Conservation (phyloP, 805 yeast genomes). For the Vanderwaltozyma tropicalis region DNA sequence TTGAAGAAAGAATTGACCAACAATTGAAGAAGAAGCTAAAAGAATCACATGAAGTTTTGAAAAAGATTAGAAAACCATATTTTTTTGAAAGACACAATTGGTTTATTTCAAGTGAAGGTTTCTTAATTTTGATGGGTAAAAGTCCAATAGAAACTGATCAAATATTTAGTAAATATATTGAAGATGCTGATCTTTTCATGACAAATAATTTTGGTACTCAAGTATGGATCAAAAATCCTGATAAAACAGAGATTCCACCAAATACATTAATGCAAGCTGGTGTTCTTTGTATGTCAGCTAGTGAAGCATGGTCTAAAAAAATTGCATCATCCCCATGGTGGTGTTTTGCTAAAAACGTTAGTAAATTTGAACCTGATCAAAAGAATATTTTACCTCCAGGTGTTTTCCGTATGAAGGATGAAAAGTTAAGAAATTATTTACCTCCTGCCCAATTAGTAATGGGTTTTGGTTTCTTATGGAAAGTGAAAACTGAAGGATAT, state of each 20-base stretch:
- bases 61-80: slow-evolving; percentile 56
- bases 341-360: slow-evolving; percentile 56
- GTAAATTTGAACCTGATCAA: slow-evolving; percentile 56
- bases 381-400: slow-evolving; percentile 47
- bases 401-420: slow-evolving; percentile 42
- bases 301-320: slow-evolving; percentile 86
- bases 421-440: slow-evolving; percentile 44
- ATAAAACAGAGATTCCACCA: slow-evolving; percentile 70
- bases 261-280: slow-evolving; percentile 86
- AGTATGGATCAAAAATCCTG: slow-evolving; percentile 75
- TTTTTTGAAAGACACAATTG: slow-evolving; percentile 94
- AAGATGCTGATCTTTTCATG: slow-evolving; percentile 61
- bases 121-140: slow-evolving; percentile 76
- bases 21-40: slow-evolving; percentile 59
- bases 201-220: slow-evolving; percentile 66
- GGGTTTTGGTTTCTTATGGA: slow-evolving; percentile 82
- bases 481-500: slow-evolving; percentile 37
- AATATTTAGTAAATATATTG: slow-evolving; percentile 68
- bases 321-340: slow-evolving; percentile 78
- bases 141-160: slow-evolving; percentile 72
- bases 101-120: slow-evolving; percentile 89
- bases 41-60: slow-evolving; percentile 43
- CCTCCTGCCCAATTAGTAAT: slow-evolving; percentile 79
- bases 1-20: slow-evolving; percentile 63
- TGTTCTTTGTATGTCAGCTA: slow-evolving; percentile 64